Percentiles rank a stretch among this genome's conserved stretches.
These are phyloP conservation scores for Cutaneotrichosporon sp. DNA, from an alignment of 1,284 basidiomycete genomes.

Conservation along the genomic window DNA sequence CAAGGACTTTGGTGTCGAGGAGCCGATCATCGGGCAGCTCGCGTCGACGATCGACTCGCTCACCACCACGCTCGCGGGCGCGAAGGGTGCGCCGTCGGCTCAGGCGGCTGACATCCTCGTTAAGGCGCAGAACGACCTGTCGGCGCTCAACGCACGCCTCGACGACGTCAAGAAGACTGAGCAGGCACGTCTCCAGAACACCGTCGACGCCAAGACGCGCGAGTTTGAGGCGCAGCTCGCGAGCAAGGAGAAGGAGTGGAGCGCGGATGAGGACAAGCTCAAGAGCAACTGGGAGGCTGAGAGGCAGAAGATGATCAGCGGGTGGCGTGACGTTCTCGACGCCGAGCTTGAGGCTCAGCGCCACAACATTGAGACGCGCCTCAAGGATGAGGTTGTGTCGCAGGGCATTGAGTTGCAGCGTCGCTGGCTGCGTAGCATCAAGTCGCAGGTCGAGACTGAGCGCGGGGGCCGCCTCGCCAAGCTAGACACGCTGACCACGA, in stretches of 20 bases:
- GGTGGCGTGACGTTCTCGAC: slow-evolving; percentile 83
- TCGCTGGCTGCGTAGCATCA: slow-evolving; percentile 94
- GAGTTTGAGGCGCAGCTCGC: slow-evolving; percentile 83
- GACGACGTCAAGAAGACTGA: slow-evolving; percentile 81
- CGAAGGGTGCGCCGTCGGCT: slow-evolving; percentile 64
- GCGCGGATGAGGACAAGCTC: slow-evolving; percentile 82
- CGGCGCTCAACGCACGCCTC: slow-evolving; percentile 72
- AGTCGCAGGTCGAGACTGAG: slow-evolving; percentile 92
- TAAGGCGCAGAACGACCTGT: slow-evolving; percentile 76
- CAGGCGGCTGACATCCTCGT: slow-evolving; percentile 60
- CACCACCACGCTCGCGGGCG: slow-evolving; percentile 68
- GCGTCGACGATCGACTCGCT: slow-evolving; percentile 92
- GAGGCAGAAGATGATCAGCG: slow-evolving; percentile 68
- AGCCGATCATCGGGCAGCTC: slow-evolving; percentile 85
- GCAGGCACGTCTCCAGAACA: slow-evolving; percentile 69
- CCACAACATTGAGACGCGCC: slow-evolving; percentile 74
- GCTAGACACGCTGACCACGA: slow-evolving; percentile 86
- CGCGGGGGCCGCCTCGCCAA: slow-evolving; percentile 92
- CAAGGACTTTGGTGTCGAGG: slow-evolving; percentile 70
- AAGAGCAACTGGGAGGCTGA: slow-evolving; percentile 79
- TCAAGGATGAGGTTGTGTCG: slow-evolving; percentile 76
- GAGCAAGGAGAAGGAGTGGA: slow-evolving; percentile 79
- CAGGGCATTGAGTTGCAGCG: slow-evolving; percentile 97
- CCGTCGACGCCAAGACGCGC: slow-evolving; percentile 75
- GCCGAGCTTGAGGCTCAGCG: slow-evolving; percentile 84